phyloP scores from a whole-genome alignment of 257 asterid species.

The Plantago major region DNA sequence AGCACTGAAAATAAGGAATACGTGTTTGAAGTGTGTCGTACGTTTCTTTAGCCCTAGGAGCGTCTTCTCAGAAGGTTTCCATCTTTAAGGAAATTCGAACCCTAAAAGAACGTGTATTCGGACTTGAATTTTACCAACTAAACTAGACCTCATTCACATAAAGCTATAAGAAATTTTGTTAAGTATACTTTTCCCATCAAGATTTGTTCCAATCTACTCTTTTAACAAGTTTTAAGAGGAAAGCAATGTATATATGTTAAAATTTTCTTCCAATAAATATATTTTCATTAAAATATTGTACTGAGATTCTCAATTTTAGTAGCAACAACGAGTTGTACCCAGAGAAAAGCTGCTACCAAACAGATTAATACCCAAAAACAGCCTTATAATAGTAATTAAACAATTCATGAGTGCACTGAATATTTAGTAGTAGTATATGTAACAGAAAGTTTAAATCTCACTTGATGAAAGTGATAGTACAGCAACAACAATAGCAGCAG shows the following conservation, averaged over 20 bases:
- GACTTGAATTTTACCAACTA: too few species aligned
- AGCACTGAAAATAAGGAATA: neutral
- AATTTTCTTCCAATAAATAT: too few species aligned
- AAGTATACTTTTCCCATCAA: too few species aligned
- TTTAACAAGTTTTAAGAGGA: too few species aligned
- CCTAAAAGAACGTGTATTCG: too few species aligned
- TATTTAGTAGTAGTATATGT: neutral
- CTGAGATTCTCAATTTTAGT: slow-evolving; percentile 10
- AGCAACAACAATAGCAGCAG: neutral
- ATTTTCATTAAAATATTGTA: neutral
- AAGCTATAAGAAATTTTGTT: too few species aligned
- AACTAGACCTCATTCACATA: neutral
- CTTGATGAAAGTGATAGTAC: slow-evolving; percentile 28
- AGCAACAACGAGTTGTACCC: slow-evolving; percentile 8
- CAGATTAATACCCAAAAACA: neutral
- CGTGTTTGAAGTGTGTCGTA: neutral
- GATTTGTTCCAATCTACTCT: neutral
- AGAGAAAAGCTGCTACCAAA: slow-evolving; percentile 7
- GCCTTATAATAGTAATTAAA: neutral
- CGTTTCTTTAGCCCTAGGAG: too few species aligned
- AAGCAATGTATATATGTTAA: too few species aligned
- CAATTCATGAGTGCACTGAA: neutral
- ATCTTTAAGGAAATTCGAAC: too few species aligned
- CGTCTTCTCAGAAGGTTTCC: too few species aligned
- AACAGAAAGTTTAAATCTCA: slow-evolving; percentile 9